A percentile compares a stretch with the other conserved stretches of the same genome.
Evolutionary conservation across 2,329 filamentous ascomycete genomes (phyloP).

Genomic region (Tympanopsis confertula): DNA sequence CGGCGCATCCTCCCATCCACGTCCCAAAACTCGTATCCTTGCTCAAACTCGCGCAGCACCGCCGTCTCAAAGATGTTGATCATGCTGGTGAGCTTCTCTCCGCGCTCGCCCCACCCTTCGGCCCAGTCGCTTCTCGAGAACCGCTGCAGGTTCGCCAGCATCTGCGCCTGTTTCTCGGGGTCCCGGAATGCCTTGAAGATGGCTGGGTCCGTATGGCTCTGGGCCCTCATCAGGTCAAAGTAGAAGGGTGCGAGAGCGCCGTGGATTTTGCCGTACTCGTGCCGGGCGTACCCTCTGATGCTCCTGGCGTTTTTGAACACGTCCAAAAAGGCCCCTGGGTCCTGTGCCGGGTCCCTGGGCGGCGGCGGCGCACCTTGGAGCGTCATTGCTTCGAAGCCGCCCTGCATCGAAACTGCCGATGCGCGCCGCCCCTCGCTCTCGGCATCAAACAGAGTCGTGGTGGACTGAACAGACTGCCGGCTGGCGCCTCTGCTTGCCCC

Average conservation of each 20-base stretch:
- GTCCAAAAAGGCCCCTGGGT: constrained; percentile 54
- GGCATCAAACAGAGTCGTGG: constrained; percentile 65
- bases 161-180: constrained; percentile 80
- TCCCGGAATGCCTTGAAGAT: constrained; percentile 80
- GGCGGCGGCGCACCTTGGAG: constrained; percentile 25
- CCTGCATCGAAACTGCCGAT: constrained; percentile 19
- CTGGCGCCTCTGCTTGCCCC: constrained; percentile 7
- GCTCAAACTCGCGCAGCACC: constrained; percentile 82
- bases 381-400: constrained; percentile 73
- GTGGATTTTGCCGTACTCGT: constrained; percentile 90
- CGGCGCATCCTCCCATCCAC: constrained; percentile 78
- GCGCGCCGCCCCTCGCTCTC: constrained; percentile 41
- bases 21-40: constrained; percentile 80
- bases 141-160: constrained; percentile 67
- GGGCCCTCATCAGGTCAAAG: constrained; percentile 62
- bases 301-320: constrained; percentile 64
- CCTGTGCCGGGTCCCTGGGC: constrained; percentile 33
- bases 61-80: constrained; percentile 79
- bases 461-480: constrained; percentile 14
- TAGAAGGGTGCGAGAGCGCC: constrained; percentile 84
- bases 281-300: constrained; percentile 70
- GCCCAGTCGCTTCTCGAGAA: constrained; percentile 77
- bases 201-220: constrained; percentile 66
- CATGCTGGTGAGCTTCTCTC: constrained; percentile 64
- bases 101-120: constrained; percentile 58